A percentile compares a stretch with the other conserved stretches of the same genome.
These are phyloP conservation scores for Cytospora paraplurivora DNA, from an alignment of 2,329 filamentous ascomycete species.

Conservation along the genomic window DNA sequence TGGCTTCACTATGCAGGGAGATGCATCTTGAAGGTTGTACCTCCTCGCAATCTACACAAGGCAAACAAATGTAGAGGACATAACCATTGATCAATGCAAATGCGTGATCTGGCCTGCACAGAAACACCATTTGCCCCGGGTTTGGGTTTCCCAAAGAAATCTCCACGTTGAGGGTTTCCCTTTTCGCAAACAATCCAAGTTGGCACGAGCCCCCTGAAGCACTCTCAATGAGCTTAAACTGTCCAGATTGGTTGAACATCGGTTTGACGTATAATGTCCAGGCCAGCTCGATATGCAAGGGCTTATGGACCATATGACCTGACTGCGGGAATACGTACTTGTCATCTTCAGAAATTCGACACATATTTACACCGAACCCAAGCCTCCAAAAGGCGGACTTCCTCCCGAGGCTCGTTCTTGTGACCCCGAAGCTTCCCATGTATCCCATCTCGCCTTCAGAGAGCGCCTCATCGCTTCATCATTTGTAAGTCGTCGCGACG, in stretches of 20 bases:
- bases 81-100: no score
- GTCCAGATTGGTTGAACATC: constrained; percentile 1
- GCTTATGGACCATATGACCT: constrained; percentile 3
- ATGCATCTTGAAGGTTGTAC: no score
- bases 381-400: neutral
- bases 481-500: neutral
- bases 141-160: no score
- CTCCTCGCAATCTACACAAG: no score
- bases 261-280: constrained; percentile 14
- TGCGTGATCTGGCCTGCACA: no score
- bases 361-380: constrained; percentile 18
- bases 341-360: constrained; percentile 3
- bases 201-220: neutral
- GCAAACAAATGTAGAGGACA: no score
- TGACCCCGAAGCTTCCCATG: neutral
- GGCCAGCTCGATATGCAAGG: constrained; percentile 11
- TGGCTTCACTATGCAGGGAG: no score
- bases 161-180: no score
- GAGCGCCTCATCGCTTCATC: neutral
- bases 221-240: neutral
- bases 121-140: no score
- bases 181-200: neutral
- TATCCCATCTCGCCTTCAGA: neutral
- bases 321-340: constrained; percentile 6
- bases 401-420: neutral